Base-by-base conservation (phyloP, 2,329 filamentous ascomycete species). In the Anisogramma anomala region DNA sequence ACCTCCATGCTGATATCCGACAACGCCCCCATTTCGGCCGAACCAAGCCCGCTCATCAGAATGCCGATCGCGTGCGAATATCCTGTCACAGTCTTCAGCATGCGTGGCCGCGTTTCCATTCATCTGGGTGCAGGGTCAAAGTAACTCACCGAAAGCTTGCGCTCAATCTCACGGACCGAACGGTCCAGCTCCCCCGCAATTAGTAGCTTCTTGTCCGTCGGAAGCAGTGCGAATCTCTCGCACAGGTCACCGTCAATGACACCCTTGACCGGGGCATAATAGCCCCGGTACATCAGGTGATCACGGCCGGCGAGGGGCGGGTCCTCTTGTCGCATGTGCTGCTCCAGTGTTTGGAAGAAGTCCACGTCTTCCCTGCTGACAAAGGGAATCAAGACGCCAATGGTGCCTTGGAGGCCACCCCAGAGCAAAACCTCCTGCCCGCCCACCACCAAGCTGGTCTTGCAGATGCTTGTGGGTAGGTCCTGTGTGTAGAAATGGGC, bases 201-300 rank as follows among this genome's bases (percentile, higher is more conserved):
- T 76, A 88, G 87, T 62, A 86, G 79, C 70, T 95, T 94, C 68
- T 85, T 88, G 54, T 95, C 89, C 51, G 80, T 82, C 19, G 82
- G 73, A 46, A 98, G 68, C 45, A 91, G 65, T 44, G 86, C 77
- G 62, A 86, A 98, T 51, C 87, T 76, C 68, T 99, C 91, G 54
- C 91, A 94, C 30, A 99, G 68, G 63, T 99, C 91, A 20, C 91
- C 91, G 61, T 99, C 91, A 53, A 99, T 94, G 20, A 93, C 79
- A 7, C 88, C 88, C 70, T 98, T 98, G 31, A 94, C 86, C 0
- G 91, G 93, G 6, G 85, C 86, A 59, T 96, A 98, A 63, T 96
- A 98, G 49, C 87, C 80, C 48, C 93, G 75, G 61, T 94, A 99
- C 55, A 94, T 93, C 33, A 99, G 69, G 61, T 99, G 91, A 59